Conservation (phyloP, 768 basidiomycete genomes). For the Pisolithus microcarpus region DNA sequence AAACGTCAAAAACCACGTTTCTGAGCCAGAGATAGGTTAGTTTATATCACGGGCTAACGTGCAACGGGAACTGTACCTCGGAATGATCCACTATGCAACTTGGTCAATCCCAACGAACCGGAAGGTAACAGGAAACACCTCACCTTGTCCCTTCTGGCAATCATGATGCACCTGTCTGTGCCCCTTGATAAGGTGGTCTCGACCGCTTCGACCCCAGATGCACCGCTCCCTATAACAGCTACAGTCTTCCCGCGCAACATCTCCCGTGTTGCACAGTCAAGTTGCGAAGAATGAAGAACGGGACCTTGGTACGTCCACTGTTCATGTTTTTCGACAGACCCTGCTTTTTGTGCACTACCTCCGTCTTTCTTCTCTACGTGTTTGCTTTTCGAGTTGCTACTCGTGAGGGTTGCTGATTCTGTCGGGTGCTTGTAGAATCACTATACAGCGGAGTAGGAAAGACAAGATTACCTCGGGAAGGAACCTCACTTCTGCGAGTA, state of each 20-base stretch:
- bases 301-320: conserved; percentile 9
- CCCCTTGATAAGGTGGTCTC: conserved; percentile 30
- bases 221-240: conserved; percentile 45
- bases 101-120: background rate
- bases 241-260: conserved; percentile 34
- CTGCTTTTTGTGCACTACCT: background rate
- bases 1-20: conserved; percentile 42
- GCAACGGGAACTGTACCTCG: conserved; percentile 10
- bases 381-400: background rate
- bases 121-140: background rate
- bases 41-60: background rate
- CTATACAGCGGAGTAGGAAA: background rate
- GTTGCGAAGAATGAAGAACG: conserved; percentile 42
- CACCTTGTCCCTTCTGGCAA: conserved; percentile 36
- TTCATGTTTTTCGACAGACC: background rate
- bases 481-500: background rate
- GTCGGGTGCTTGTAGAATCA: background rate
- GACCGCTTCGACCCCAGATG: conserved; percentile 45
- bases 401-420: too few relatives aligned
- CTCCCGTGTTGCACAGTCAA: conserved; percentile 30
- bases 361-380: background rate
- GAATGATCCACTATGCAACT: conserved; percentile 41
- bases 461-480: background rate
- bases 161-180: conserved; percentile 30
- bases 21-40: conserved; percentile 2